Evolutionary conservation across 2,329 filamentous ascomycete genomes (phyloP), one percentile per base, ranked within the genome.

Genomic region (Talaromyces funiculosus): DNA sequence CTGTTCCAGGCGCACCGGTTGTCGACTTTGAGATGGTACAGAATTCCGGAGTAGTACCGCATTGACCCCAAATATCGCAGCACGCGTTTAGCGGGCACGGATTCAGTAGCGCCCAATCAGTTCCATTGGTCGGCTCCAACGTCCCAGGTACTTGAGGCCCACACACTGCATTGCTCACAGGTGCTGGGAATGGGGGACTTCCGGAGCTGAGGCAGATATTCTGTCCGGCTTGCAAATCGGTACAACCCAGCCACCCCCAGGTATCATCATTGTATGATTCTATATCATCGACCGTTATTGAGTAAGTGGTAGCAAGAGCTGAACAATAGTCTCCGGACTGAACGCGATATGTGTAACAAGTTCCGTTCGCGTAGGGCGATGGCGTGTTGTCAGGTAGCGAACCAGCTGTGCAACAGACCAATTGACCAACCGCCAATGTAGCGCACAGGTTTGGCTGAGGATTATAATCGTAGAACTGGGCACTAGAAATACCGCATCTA

Each of bases 1-100:
- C 65, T 0, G 74, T 77, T 12, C 77, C 77, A 1, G 76, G 77
- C 0, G 65, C 65, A 3, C 73, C 74, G 1, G 67, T 73, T 2
- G 51, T 38, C 0, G 61, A 61, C 16, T 65, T 42, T 9, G 14
- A 62, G 3, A 63, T 49, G 9, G 64, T 69, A 65, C 79, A 82
- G 63, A 79, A 80, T 14, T 77, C 76, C 0, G 63, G 59, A 0
- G 74, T 77, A 1, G 70, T 70, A 4, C 78, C 78, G 33, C 79
- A 81, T 57, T 78, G 70, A 1, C 78, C 79, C 67, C 73, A 78
- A 26, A 71, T 68, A 57, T 76, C 68, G 62, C 75, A 77, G 62
- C 75, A 77, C 8, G 71, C 73, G 33, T 74, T 75, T 1, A 74
- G 62, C 6, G 70, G 71, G 61, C 80, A 82, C 0, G 71, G 75